Base-by-base conservation (phyloP, 441 rosid species). In the Gossypium davidsonii region DNA sequence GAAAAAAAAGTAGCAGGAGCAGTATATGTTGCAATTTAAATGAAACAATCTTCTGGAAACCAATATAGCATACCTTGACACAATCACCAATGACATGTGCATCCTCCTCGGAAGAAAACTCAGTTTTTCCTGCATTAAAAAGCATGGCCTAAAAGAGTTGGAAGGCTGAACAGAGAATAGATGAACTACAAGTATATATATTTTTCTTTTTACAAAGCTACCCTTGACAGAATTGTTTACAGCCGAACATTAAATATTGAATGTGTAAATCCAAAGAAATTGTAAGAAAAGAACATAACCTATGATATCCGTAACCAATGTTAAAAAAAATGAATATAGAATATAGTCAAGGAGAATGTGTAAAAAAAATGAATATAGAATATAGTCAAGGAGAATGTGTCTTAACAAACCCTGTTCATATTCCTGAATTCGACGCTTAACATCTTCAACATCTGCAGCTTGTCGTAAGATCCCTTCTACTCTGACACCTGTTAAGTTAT, bases 361-460 rank as follows among this genome's bases (percentile, higher is more conserved):
- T 42, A 60, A 58, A 39, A 39, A 39, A 39, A 39, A 39, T 42
- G 48, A 42, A 42, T 10, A 42, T 42, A 42, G 48, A 17, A 67
- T 58, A 57, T 73, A 58, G 56, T 56, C 34, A 42, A 42, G 48
- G 21, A 20, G 48, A 34, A 48, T 39, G 66, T 68, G 37, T 66
- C 68, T 37, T 17, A 76, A 85, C 87, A 74, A 79, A 93, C 98
- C 98, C 79, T 93, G 91, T 85, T 93, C 98, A 76, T 88, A 96
- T 79, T 92, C 98, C 52, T 85, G 88, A 85, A 96, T 88, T 71
- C 99, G 91, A 76, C 65, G 88, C 82, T 91, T 89, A 67, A 96
- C 99, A 80, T 90, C 94, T 73, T 96, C 99, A 60, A 96, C 99
- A 84, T 89, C 97, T 31, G 99, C 99, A 75, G 99, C 99, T 84